Evolutionary conservation across 2,329 filamentous ascomycete species (phyloP).

Genomic region (Aspergillus latus): DNA sequence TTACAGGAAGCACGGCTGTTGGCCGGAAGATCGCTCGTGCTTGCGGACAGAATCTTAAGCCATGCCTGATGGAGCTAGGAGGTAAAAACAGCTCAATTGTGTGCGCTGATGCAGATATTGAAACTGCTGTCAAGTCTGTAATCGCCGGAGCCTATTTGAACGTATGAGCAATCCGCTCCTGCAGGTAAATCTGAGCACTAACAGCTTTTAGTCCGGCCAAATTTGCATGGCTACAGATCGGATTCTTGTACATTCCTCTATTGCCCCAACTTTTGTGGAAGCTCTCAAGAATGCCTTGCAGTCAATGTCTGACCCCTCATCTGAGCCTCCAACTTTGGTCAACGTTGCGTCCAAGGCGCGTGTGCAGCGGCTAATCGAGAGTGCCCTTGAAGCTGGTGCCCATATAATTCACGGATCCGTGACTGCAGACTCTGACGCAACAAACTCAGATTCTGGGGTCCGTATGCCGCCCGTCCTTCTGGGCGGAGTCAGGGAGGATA

Average conservation of each 20-base stretch:
- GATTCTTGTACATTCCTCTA: conserved; percentile 59
- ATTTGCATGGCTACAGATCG: conserved; percentile 82
- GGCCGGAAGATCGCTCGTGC: conserved; percentile 43
- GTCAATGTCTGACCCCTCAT: conserved; percentile 32
- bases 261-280: conserved; percentile 54
- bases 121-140: conserved; percentile 53
- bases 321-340: conserved; percentile 43
- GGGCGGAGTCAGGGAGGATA: conserved; percentile 63
- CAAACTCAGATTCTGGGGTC: conserved; percentile 23
- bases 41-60: conserved; percentile 46
- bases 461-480: conserved; percentile 66
- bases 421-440: conserved; percentile 2
- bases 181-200: background rate
- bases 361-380: conserved; percentile 34
- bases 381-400: conserved; percentile 32
- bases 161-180: conserved; percentile 19
- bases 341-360: conserved; percentile 47
- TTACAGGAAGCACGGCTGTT: conserved; percentile 47
- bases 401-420: conserved; percentile 32
- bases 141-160: conserved; percentile 36
- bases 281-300: conserved; percentile 47
- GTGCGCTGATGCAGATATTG: conserved; percentile 73
- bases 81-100: conserved; percentile 79
- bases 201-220: conserved; percentile 58
- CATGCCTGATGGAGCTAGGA: conserved; percentile 72